Evolutionary conservation across 129 eudicot species (phyloP).

Genomic region (carrot (Daucus carota)): DH1_v3.0 NC_030383.2:2075501-2076000

Average conservation of each 20-base stretch:
- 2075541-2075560: background rate
- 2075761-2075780: background rate
- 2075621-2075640: background rate
- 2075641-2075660: background rate
- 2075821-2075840: background rate
- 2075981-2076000: background rate
- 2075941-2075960: background rate
- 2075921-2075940: background rate
- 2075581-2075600: background rate
- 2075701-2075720: background rate
- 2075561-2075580: background rate
- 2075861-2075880: background rate
- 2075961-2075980: background rate
- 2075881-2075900: background rate
- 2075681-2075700: background rate
- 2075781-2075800: background rate
- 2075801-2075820: background rate
- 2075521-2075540: background rate
- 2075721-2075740: background rate
- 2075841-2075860: background rate
- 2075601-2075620: background rate
- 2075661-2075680: background rate
- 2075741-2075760: background rate
- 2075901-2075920: constrained; percentile 2
- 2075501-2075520: background rate